A percentile compares a stretch with the other conserved stretches of the same genome.
Evolutionary conservation across 2,329 filamentous ascomycete genomes (phyloP).

Genomic region (Monosporascus sp.): DNA sequence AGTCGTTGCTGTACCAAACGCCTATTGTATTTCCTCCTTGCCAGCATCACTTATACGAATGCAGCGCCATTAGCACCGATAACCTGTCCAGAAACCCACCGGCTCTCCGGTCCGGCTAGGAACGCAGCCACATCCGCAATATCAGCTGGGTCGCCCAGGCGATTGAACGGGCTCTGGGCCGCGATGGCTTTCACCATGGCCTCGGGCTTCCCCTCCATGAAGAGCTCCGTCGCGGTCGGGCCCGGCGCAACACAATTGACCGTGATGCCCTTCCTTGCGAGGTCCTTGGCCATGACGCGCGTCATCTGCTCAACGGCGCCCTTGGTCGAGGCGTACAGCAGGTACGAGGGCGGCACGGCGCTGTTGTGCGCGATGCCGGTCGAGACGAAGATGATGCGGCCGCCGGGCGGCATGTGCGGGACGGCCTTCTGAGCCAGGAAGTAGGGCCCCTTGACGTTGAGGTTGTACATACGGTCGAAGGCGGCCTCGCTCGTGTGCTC

Average conservation of each 20-base stretch:
- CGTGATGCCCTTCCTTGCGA: constrained; percentile 43
- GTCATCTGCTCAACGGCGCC: constrained; percentile 56
- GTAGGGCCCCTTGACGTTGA: constrained; percentile 54
- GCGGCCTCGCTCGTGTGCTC: constrained; percentile 42
- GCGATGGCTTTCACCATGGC: constrained; percentile 37
- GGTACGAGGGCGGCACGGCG: constrained; percentile 37
- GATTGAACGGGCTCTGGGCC: constrained; percentile 35
- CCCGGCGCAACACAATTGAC: constrained; percentile 48
- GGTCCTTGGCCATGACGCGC: constrained; percentile 49
- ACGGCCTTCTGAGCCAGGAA: constrained; percentile 48
- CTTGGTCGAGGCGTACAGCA: constrained; percentile 51
- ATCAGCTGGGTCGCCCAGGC: constrained; percentile 45
- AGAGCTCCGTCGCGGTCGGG: constrained; percentile 51
- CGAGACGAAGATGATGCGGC: constrained; percentile 47
- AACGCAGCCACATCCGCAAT: constrained; percentile 42
- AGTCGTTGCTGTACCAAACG: too few relatives aligned
- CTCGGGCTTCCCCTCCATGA: constrained; percentile 43
- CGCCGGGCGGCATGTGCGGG: constrained; percentile 43
- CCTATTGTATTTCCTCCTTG: not conserved
- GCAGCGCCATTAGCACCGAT: not conserved
- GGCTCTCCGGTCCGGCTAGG: constrained; percentile 20
- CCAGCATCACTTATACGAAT: not conserved
- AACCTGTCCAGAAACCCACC: not conserved
- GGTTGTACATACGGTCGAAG: constrained; percentile 42
- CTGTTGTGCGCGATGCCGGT: constrained; percentile 26